Base-by-base conservation (phyloP, 2,329 filamentous ascomycete species). In the Fusarium falciforme region DNA sequence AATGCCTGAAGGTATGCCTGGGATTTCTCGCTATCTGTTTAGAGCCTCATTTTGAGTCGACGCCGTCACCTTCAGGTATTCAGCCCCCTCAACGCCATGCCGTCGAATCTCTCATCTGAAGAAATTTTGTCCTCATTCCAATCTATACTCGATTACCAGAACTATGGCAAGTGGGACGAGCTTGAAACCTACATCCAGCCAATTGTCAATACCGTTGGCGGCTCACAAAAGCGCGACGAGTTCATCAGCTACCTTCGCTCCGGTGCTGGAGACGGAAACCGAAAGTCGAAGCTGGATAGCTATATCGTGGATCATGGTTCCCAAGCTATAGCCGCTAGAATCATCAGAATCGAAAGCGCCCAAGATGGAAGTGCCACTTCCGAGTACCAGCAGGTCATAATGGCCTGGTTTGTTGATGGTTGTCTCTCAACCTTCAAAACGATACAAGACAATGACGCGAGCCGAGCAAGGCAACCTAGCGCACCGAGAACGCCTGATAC, bases 361-460 rank as follows among this genome's bases (percentile, higher is more conserved):
- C 17, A 59, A 0, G 3, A 29, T 6, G 36, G 20, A 11, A 40
- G 42, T 5, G 20, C 40, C 3, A 8, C 12, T 10, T 7, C 25
- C 6, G 31, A 75, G n/a, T 68, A 20, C 9, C 69, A 68, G 14
- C 63, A 75, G 31, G 64, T 75, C 0, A 36, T 52, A 0, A 4
- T 75, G 1, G 59, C 61, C 27, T 75, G 72, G 72, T 75, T 75
- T 4, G 0, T 27, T 1, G 27, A 68, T 0, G 69, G 69, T 7
- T 40, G 20, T 11, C 38, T 75, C 4, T 63, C 54, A 25, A 33
- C n/a, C 11, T 31, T 61, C 11, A 65, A 65, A 7, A 49, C 61
- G 0, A 42, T 75, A 0, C 54, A 55, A 4, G 66, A 75, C 1
- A 14, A 14, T 6, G 71, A 70, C 1, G 25, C 54, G 1, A 38